These are phyloP conservation scores for Clonostachys chloroleuca DNA, from an alignment of 2,329 filamentous ascomycete species.

Conservation along the genomic window DNA sequence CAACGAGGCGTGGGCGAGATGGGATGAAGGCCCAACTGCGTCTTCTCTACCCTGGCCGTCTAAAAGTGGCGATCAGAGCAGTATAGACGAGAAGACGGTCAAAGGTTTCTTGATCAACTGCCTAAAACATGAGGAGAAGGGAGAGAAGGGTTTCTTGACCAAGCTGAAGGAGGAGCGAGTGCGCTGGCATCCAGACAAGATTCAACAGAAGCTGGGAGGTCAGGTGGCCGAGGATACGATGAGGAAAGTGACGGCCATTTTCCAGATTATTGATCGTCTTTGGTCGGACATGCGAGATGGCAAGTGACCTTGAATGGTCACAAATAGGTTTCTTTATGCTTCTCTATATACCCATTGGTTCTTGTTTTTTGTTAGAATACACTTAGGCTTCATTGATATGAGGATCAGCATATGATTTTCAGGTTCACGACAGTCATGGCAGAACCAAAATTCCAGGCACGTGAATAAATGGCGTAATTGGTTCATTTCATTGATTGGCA, in stretches of 20 bases:
- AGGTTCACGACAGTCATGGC: not conserved
- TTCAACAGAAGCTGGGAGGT: conserved; percentile 81
- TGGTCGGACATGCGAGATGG: conserved; percentile 58
- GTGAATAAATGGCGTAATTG: not conserved
- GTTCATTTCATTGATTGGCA: not conserved
- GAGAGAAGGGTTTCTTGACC: conserved; percentile 38
- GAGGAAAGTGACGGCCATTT: conserved; percentile 80
- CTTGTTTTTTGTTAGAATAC: not conserved
- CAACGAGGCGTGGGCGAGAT: conserved; percentile 53
- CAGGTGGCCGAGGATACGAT: conserved; percentile 68
- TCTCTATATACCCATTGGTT: not conserved
- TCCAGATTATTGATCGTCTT: conserved; percentile 81
- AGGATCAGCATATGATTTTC: not conserved
- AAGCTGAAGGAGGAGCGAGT: conserved; percentile 79
- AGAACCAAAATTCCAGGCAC: not conserved
- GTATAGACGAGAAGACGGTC: conserved; percentile 56
- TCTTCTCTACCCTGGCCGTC: conserved; percentile 69
- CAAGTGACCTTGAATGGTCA: not conserved
- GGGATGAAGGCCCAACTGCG: conserved; percentile 45
- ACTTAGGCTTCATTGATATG: not conserved
- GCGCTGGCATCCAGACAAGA: conserved; percentile 96
- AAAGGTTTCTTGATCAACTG: conserved; percentile 62
- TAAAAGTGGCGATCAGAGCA: conserved; percentile 46
- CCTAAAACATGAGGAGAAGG: conserved; percentile 33
- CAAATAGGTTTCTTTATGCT: not conserved